phyloP scores from a whole-genome alignment of 257 asterid genomes.

The Gentiana macrophylla region DNA sequence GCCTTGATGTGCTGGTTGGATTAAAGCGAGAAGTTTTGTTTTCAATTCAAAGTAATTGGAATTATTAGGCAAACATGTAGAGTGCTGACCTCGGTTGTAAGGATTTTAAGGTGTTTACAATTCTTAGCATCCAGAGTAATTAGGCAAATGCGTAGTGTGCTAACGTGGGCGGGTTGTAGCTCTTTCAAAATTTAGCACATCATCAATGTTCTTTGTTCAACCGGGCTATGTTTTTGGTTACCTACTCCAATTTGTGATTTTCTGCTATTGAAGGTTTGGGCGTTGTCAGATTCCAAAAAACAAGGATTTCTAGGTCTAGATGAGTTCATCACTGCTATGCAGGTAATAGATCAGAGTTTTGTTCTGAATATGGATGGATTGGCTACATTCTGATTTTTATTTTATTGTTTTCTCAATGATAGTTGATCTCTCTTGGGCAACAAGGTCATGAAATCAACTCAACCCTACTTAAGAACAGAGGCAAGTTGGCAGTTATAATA shows the following conservation, averaged over 20 bases:
- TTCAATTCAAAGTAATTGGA: neutral
- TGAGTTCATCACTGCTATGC: constrained; percentile 87
- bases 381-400: neutral
- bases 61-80: neutral
- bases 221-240: neutral
- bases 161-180: neutral
- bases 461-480: constrained; percentile 26
- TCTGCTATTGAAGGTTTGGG: constrained; percentile 64
- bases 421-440: constrained; percentile 86
- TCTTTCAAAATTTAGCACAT: too few relatives aligned
- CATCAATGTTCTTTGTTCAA: too few relatives aligned
- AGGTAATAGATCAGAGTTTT: constrained; percentile 30
- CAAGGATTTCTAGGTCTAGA: constrained; percentile 80
- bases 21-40: neutral
- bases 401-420: constrained; percentile 5
- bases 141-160: neutral
- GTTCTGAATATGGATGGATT: neutral
- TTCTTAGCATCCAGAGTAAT: too few relatives aligned
- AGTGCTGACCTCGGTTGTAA: neutral
- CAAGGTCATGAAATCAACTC: constrained; percentile 55
- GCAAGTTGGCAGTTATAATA: neutral
- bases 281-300: constrained; percentile 72
- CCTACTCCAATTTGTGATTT: constrained; percentile 10
- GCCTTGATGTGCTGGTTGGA: too few relatives aligned
- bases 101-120: neutral